Conservation (phyloP, 2,329 filamentous ascomycete species). For the Phymatotrichopsis omnivora region DNA sequence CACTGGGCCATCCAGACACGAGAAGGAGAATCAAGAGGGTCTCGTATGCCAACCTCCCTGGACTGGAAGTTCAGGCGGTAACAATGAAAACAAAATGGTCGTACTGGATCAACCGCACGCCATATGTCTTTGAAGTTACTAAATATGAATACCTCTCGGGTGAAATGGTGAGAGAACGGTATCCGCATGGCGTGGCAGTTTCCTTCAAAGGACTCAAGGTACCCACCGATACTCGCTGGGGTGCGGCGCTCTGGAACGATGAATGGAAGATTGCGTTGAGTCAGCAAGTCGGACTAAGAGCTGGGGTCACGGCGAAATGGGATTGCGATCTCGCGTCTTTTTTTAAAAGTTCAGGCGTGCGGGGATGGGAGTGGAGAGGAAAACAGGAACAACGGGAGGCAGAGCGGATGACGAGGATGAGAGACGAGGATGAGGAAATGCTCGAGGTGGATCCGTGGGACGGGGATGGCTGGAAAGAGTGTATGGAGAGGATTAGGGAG, state of each 20-base stretch:
- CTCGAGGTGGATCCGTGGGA: constrained; percentile 12
- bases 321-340: constrained; percentile 26
- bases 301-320: constrained; percentile 28
- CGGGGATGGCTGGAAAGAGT: constrained; percentile 27
- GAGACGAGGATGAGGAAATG: constrained; percentile 1
- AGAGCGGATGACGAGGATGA: background rate
- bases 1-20: constrained; percentile 9
- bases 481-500: constrained; percentile 25
- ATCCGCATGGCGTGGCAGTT: constrained; percentile 20
- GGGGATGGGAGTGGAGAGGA: constrained; percentile 15
- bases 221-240: constrained; percentile 29
- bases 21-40: constrained; percentile 25
- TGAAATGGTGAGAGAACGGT: constrained; percentile 12
- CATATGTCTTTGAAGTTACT: constrained; percentile 30
- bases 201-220: constrained; percentile 23
- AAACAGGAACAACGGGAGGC: constrained; percentile 1
- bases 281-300: constrained; percentile 20
- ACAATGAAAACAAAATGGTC: constrained; percentile 30
- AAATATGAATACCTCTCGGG: constrained; percentile 28
- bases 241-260: constrained; percentile 24
- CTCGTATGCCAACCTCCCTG: constrained; percentile 29
- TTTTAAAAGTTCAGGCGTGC: constrained; percentile 21
- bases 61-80: constrained; percentile 27
- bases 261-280: constrained; percentile 28
- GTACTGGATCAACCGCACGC: constrained; percentile 28